phyloP scores from a whole-genome alignment of 768 basidiomycete species.

The Tephrocybe sp. region DNA sequence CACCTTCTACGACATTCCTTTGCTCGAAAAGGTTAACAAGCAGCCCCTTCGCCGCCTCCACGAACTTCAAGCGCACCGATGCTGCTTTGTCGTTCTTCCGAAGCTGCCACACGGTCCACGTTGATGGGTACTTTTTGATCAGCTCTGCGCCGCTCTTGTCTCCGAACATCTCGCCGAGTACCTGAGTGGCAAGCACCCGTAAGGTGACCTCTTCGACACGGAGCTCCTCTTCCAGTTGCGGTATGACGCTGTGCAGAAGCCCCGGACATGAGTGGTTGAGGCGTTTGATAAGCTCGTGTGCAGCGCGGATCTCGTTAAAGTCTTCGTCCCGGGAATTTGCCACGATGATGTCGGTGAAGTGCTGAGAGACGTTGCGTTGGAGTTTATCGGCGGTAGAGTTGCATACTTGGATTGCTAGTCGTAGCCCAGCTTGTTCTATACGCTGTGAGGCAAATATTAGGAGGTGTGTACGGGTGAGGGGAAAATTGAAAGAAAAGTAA shows the following conservation, averaged over 20 bases:
- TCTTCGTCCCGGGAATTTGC: slow-evolving; percentile 61
- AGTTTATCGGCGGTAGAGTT: slow-evolving; percentile 82
- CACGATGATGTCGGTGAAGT: slow-evolving; percentile 90
- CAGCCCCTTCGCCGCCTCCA: slow-evolving; percentile 66
- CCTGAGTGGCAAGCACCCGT: slow-evolving; percentile 80
- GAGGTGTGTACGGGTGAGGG: not conserved
- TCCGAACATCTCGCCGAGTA: slow-evolving; percentile 88
- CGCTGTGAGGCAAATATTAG: slow-evolving; percentile 38
- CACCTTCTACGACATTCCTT: slow-evolving; percentile 72
- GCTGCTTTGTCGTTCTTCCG: slow-evolving; percentile 76
- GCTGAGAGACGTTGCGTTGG: slow-evolving; percentile 85
- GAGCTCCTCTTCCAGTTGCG: slow-evolving; percentile 89
- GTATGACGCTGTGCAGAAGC: slow-evolving; percentile 87
- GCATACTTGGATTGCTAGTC: slow-evolving; percentile 85
- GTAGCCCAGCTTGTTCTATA: slow-evolving; percentile 73
- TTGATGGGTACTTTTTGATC: slow-evolving; percentile 73
- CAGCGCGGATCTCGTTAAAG: slow-evolving; percentile 65
- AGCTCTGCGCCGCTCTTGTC: slow-evolving; percentile 75
- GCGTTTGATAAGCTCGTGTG: slow-evolving; percentile 85
- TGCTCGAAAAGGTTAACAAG: slow-evolving; percentile 67
- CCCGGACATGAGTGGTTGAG: slow-evolving; percentile 79
- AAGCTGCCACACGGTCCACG: slow-evolving; percentile 84
- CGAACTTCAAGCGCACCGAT: slow-evolving; percentile 72
- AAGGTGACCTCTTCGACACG: slow-evolving; percentile 71
- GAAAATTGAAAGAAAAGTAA: not conserved